phyloP scores from a whole-genome alignment of 2,329 filamentous ascomycete genomes.

The Phaeoacremonium minimum region DNA sequence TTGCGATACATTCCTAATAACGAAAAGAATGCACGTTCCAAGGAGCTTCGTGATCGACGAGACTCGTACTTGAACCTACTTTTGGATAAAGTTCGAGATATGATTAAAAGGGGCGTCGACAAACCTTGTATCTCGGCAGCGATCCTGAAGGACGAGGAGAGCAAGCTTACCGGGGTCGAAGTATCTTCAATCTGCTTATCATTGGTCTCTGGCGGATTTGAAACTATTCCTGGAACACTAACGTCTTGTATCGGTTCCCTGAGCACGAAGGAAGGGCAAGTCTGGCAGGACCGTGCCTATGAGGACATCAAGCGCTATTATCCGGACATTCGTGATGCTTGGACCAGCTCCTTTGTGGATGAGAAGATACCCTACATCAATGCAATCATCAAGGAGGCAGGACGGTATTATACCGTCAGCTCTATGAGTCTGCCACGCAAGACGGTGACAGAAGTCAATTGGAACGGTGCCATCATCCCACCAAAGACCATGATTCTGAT shows the following conservation, averaged over 20 bases:
- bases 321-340: slow-evolving; percentile 38
- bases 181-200: slow-evolving; percentile 49
- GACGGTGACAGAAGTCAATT: slow-evolving; percentile 43
- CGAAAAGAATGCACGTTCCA: slow-evolving; percentile 40
- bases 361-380: slow-evolving; percentile 44
- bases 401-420: slow-evolving; percentile 47
- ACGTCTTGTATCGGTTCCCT: slow-evolving; percentile 46
- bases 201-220: slow-evolving; percentile 48
- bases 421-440: slow-evolving; percentile 48
- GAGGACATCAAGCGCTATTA: slow-evolving; percentile 45
- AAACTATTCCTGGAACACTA: slow-evolving; percentile 49
- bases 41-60: slow-evolving; percentile 39
- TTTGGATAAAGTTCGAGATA: slow-evolving; percentile 42
- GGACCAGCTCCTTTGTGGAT: slow-evolving; percentile 34
- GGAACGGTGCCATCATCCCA: slow-evolving; percentile 46
- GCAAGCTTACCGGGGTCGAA: slow-evolving; percentile 46
- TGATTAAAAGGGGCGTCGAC: slow-evolving; percentile 45
- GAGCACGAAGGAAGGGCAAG: slow-evolving; percentile 39
- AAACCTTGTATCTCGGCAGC: slow-evolving; percentile 50
- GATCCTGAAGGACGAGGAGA: slow-evolving; percentile 49
- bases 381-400: slow-evolving; percentile 47
- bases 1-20: slow-evolving; percentile 47
- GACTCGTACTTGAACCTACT: slow-evolving; percentile 45
- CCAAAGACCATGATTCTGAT: slow-evolving; percentile 49
- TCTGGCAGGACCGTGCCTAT: slow-evolving; percentile 47